These are phyloP conservation scores for Solanum arcanum DNA, from an alignment of 257 asterid genomes.

Conservation along the genomic window DNA sequence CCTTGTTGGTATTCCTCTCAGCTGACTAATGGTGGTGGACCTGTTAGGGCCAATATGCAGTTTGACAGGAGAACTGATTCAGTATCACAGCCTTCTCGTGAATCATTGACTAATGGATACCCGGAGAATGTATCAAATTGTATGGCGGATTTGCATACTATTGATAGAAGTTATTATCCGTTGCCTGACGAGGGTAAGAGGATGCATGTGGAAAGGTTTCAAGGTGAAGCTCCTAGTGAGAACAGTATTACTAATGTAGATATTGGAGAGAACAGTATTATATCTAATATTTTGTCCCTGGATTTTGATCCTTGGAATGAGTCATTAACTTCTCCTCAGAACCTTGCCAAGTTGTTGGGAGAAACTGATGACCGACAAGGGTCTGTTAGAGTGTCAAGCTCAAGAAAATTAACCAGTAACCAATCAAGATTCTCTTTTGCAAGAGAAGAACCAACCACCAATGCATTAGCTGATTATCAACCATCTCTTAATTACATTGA, in stretches of 20 bases:
- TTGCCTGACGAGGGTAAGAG: slow-evolving; percentile 26
- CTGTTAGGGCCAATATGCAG: slow-evolving; percentile 23
- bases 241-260: slow-evolving; percentile 12
- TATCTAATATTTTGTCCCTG: slow-evolving; percentile 74
- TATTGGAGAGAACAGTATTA: slow-evolving; percentile 79
- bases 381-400: slow-evolving; percentile 34
- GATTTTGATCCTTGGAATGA: slow-evolving; percentile 74
- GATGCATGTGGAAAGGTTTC: slow-evolving; percentile 31
- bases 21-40: slow-evolving; percentile 13
- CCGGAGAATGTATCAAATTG: slow-evolving; percentile 20
- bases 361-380: slow-evolving; percentile 42
- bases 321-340: slow-evolving; percentile 50
- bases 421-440: slow-evolving; percentile 96
- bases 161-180: slow-evolving; percentile 22
- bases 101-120: slow-evolving; percentile 20
- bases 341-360: slow-evolving; percentile 48
- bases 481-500: slow-evolving; percentile 27
- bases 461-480: slow-evolving; percentile 29
- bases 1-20: slow-evolving; percentile 11
- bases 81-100: slow-evolving; percentile 29
- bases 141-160: slow-evolving; percentile 16
- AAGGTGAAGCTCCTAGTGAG: slow-evolving; percentile 24
- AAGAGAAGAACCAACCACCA: slow-evolving; percentile 52
- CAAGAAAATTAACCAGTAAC: slow-evolving; percentile 48
- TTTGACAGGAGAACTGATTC: slow-evolving; percentile 37